Evolutionary conservation across 257 asterid species (phyloP), one percentile per base, ranked within the genome.

Genomic region (Mitragyna speciosa): DNA sequence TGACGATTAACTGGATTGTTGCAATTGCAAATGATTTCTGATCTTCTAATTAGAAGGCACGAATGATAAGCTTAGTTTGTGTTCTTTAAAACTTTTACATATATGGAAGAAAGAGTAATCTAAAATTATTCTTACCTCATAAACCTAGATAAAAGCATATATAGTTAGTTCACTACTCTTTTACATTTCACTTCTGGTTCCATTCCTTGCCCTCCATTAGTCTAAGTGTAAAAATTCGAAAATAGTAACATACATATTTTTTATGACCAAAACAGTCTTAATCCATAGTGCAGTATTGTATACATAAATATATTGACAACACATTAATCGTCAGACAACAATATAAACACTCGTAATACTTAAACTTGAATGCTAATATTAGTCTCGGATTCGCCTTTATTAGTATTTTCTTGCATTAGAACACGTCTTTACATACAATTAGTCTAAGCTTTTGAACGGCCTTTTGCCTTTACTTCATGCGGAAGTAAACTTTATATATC

Each of bases 401-500:
- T 49, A 20, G 3, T 22, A 22, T 22, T 20, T 56, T 52, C 59
- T 19, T 2, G 59, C 6, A 52, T 16, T 52, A 52, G 59, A 52
- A 0, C 24, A 19, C 22, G 24, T 15, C 61, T 54, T 54, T 19
- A 54, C 61, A 54, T 54, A 54, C 24, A 54, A 54, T 54, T 54
- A 59, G 77, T 33, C 12, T 30, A 5, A 54, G 63, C 63, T 19
- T 54, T 19, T 54, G 63, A 54, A 59, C 20, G 15, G 30, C 30
- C 16, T 12, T 26, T 22, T 61, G 7, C 71, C 33, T 48, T 77
- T 68, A 30, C 82, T 79, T 79, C 73, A 56, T 19, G 66, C 33
- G 30, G 61, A 79, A 72, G 82, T 22, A 71, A 79, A 79, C 78
- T 79, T 48, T 65, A 80, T 31, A 36, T 1, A 33, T 65, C 67